Conservation (phyloP, 768 basidiomycete species). For the Mycena filopes region DNA sequence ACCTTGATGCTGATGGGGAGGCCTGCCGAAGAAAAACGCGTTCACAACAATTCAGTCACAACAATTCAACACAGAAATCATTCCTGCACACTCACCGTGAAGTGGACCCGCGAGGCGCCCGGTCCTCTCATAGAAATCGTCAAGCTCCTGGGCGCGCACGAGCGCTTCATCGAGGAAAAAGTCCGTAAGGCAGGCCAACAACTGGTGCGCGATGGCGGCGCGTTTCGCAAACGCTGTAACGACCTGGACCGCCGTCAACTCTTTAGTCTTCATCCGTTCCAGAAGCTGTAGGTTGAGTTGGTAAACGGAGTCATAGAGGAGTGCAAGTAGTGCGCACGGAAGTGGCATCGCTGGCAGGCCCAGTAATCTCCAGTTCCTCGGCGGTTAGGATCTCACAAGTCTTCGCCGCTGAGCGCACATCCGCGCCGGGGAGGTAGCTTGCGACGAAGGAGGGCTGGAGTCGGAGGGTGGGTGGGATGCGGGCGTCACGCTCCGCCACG, state of each 20-base stretch:
- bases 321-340: slow-evolving; percentile 25
- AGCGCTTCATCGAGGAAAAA: slow-evolving; percentile 57
- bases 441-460: slow-evolving; percentile 20
- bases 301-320: background rate
- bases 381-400: slow-evolving; percentile 43
- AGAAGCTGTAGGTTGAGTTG: slow-evolving; percentile 14
- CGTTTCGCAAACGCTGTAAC: slow-evolving; percentile 57
- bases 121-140: slow-evolving; percentile 48
- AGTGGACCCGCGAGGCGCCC: slow-evolving; percentile 54
- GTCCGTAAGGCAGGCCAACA: slow-evolving; percentile 53
- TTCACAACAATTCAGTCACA: too few species aligned
- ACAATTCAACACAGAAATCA: too few species aligned
- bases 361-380: slow-evolving; percentile 47
- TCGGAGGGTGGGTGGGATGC: slow-evolving; percentile 25
- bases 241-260: slow-evolving; percentile 51
- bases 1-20: slow-evolving; percentile 53
- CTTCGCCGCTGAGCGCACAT: slow-evolving; percentile 44
- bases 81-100: slow-evolving; percentile 49
- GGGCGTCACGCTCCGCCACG: slow-evolving; percentile 24
- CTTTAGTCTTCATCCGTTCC: slow-evolving; percentile 37
- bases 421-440: slow-evolving; percentile 31
- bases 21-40: slow-evolving; percentile 8
- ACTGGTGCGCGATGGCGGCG: slow-evolving; percentile 62
- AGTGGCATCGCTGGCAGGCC: slow-evolving; percentile 47
- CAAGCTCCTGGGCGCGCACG: slow-evolving; percentile 51